Evolutionary conservation across 768 basidiomycete species (phyloP).

Genomic region (Cystofilobasidium capitatum): DNA sequence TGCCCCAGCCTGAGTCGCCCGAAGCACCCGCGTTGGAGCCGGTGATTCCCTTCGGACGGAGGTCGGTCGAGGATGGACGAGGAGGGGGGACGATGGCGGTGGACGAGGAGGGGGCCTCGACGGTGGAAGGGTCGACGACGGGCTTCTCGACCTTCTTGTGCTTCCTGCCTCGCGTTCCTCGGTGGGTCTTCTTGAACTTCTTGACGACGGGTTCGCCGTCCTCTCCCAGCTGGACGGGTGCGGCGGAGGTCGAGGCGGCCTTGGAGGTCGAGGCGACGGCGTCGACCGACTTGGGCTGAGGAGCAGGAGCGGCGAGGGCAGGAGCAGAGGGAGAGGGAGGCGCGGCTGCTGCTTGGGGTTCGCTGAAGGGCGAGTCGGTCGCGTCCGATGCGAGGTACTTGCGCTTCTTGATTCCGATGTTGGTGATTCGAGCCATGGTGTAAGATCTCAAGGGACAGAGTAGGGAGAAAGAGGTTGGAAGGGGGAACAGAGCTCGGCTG

Average conservation of each 20-base stretch:
- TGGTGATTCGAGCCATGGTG: constrained; percentile 24
- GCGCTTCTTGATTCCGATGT: constrained; percentile 24
- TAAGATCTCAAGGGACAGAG: neutral
- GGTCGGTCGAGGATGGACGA: neutral
- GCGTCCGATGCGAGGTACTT: constrained; percentile 18
- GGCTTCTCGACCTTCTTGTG: constrained; percentile 14
- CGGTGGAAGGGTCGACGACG: neutral
- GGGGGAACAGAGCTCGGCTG: too few species aligned
- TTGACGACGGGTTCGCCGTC: constrained; percentile 10
- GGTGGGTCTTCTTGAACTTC: constrained; percentile 10
- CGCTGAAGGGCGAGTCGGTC: neutral
- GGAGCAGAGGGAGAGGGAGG: neutral
- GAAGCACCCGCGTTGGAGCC: neutral
- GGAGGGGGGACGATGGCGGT: neutral
- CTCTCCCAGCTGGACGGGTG: neutral
- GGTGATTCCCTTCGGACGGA: neutral
- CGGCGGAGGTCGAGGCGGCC: neutral
- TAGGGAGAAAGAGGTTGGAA: neutral
- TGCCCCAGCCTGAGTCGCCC: neutral
- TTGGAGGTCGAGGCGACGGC: neutral
- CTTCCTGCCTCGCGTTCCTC: constrained; percentile 25
- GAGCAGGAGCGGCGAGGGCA: neutral
- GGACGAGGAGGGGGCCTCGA: neutral
- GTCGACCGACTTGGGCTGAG: neutral
- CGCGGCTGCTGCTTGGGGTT: neutral